phyloP scores from a whole-genome alignment of 805 yeast genomes.

The Candida ascalaphidarum region DNA sequence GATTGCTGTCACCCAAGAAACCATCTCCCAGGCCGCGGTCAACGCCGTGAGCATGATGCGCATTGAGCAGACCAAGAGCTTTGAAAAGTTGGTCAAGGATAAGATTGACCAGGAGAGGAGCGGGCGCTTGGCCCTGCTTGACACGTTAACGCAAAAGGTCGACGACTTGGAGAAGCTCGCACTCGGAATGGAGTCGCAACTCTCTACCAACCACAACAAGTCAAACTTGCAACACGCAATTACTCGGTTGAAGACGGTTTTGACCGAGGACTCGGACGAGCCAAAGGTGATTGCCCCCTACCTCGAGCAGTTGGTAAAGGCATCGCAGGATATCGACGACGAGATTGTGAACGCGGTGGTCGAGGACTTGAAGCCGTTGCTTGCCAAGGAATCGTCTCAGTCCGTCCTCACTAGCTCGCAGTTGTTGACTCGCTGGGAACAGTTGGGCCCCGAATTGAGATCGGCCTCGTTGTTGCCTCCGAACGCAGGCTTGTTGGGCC shows the following conservation, averaged over 20 bases:
- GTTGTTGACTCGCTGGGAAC: slow-evolving; percentile 69
- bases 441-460: slow-evolving; percentile 78
- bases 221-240: slow-evolving; percentile 21
- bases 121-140: slow-evolving; percentile 66
- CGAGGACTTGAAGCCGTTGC: slow-evolving; percentile 24
- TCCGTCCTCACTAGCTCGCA: slow-evolving; percentile 72
- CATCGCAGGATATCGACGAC: slow-evolving; percentile 16
- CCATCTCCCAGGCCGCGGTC: slow-evolving; percentile 61
- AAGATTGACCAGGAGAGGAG: slow-evolving; percentile 47
- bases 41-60: slow-evolving; percentile 64
- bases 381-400: slow-evolving; percentile 28
- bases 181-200: slow-evolving; percentile 30
- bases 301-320: slow-evolving; percentile 25
- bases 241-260: slow-evolving; percentile 22
- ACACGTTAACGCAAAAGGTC: slow-evolving; percentile 47
- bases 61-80: slow-evolving; percentile 59
- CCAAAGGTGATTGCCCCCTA: slow-evolving; percentile 24
- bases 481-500: slow-evolving; percentile 92
- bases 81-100: slow-evolving; percentile 47
- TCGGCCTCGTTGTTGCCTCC: slow-evolving; percentile 87
- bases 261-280: slow-evolving; percentile 12
- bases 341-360: slow-evolving; percentile 26
- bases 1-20: slow-evolving; percentile 56
- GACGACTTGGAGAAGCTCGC: slow-evolving; percentile 49
- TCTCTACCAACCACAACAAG: slow-evolving; percentile 25